Conservation (phyloP, 2,329 filamentous ascomycete species). For the Microcyclosporella mali region DNA sequence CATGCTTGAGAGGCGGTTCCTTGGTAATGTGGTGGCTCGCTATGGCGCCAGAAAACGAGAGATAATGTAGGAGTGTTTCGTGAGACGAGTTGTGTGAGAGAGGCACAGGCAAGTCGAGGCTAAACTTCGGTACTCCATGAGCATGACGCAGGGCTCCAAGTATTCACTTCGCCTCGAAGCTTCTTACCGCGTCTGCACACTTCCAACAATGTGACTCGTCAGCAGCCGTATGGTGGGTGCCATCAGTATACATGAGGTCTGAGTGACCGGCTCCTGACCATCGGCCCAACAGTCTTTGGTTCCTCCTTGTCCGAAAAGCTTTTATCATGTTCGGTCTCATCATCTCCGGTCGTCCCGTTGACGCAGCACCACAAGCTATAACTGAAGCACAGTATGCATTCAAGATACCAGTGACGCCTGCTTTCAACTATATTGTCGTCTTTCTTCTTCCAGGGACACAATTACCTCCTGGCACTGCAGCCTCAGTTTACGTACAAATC, state of each 20-base stretch:
- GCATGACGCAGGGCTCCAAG: too few species aligned
- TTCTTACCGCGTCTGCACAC: slow-evolving; percentile 1
- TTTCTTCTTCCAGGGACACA: slow-evolving; percentile 75
- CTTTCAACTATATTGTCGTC: slow-evolving; percentile 71
- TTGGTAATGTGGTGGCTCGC: too few species aligned
- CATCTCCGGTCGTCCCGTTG: slow-evolving; percentile 54
- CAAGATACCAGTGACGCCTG: slow-evolving; percentile 54
- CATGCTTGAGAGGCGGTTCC: slow-evolving; percentile 5
- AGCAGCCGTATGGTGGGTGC: too few species aligned
- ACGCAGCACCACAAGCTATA: slow-evolving; percentile 51
- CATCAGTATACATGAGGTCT: too few species aligned
- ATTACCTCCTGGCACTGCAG: slow-evolving; percentile 70
- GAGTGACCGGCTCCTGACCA: too few species aligned
- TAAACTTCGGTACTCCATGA: too few species aligned
- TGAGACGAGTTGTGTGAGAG: background rate
- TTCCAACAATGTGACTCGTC: too few species aligned
- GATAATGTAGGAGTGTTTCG: background rate
- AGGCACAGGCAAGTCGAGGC: too few species aligned
- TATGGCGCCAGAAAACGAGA: background rate
- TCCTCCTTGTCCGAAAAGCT: too few species aligned
- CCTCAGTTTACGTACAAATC: slow-evolving; percentile 83
- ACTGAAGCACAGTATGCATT: slow-evolving; percentile 59
- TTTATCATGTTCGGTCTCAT: slow-evolving; percentile 54
- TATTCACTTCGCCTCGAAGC: slow-evolving; percentile 1
- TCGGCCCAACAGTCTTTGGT: too few species aligned